phyloP scores from a whole-genome alignment of 169 alveolate species.

The Eimeria zaria region DNA sequence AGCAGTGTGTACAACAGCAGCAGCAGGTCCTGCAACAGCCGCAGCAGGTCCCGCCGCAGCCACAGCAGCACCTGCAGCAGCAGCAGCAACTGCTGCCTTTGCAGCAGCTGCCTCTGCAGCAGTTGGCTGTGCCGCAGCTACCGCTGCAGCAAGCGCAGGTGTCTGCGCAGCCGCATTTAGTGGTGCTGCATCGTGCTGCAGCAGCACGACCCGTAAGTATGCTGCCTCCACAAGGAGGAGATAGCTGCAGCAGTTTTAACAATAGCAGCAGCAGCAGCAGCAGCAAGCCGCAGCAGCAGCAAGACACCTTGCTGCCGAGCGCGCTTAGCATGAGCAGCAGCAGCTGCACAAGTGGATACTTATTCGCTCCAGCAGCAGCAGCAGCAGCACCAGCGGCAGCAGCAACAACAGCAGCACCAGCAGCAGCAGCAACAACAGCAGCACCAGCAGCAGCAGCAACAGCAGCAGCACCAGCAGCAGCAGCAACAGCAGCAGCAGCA shows the following conservation, averaged over 20 bases:
- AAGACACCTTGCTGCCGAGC: background rate
- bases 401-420: too few relatives aligned
- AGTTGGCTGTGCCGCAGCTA: too few relatives aligned
- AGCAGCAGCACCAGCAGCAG: background rate
- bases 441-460: background rate
- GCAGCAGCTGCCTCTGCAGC: too few relatives aligned
- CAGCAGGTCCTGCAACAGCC: background rate
- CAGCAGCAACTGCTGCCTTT: background rate
- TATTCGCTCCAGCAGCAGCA: background rate
- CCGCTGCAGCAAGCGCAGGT: too few relatives aligned
- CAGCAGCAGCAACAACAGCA: background rate
- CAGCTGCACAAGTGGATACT: background rate
- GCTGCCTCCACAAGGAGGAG: background rate
- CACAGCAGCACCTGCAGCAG: background rate
- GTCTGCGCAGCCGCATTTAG: conserved; percentile 1
- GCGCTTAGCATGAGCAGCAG: conserved; percentile 19
- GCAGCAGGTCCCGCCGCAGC: background rate
- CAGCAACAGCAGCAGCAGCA: background rate
- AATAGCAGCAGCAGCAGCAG: conserved; percentile 50
- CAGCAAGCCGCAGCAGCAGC: background rate
- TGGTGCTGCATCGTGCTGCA: conserved; percentile 10
- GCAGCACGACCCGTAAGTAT: background rate
- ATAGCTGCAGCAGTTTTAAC: conserved; percentile 3
- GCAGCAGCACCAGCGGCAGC: too few relatives aligned
- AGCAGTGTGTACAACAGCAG: background rate